Evolutionary conservation across 306 rosid genomes (phyloP).

Genomic region (Quercus robur): DNA sequence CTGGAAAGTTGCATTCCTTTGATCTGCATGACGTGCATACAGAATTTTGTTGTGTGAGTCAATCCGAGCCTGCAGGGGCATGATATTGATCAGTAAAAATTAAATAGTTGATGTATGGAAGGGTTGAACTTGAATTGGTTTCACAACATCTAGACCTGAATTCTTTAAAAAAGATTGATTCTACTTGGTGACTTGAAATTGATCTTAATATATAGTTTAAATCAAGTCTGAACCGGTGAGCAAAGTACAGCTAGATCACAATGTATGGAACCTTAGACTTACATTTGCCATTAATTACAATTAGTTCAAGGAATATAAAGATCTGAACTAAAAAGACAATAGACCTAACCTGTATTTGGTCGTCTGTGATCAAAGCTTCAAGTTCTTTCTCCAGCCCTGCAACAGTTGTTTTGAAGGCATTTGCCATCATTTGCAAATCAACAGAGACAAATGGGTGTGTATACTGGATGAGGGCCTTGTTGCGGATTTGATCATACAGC

Average conservation of each 20-base stretch:
- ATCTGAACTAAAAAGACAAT: constrained; percentile 2
- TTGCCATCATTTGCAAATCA: constrained; percentile 87
- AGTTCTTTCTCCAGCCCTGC: constrained; percentile 93
- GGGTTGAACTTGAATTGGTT: background rate
- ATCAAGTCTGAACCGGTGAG: background rate
- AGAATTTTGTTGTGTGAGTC: constrained; percentile 97
- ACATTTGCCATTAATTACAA: background rate
- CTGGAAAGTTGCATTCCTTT: constrained; percentile 94
- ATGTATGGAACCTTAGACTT: background rate
- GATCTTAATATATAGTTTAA: background rate
- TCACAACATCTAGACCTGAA: background rate
- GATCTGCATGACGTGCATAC: constrained; percentile 96
- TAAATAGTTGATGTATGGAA: background rate
- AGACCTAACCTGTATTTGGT: constrained; percentile 85
- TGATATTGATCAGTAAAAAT: constrained; percentile 4
- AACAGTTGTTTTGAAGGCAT: constrained; percentile 93
- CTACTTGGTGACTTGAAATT: background rate
- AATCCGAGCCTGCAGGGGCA: constrained; percentile 79
- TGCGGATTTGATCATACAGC: constrained; percentile 90
- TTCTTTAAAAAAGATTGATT: background rate
- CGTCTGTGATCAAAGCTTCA: constrained; percentile 88
- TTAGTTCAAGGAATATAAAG: background rate
- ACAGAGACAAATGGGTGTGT: constrained; percentile 94
- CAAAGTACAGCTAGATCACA: background rate
- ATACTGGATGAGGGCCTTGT: constrained; percentile 93